Evolutionary conservation across 1,139 yeast genomes (phyloP).

Genomic region (Pichia sp.): DNA sequence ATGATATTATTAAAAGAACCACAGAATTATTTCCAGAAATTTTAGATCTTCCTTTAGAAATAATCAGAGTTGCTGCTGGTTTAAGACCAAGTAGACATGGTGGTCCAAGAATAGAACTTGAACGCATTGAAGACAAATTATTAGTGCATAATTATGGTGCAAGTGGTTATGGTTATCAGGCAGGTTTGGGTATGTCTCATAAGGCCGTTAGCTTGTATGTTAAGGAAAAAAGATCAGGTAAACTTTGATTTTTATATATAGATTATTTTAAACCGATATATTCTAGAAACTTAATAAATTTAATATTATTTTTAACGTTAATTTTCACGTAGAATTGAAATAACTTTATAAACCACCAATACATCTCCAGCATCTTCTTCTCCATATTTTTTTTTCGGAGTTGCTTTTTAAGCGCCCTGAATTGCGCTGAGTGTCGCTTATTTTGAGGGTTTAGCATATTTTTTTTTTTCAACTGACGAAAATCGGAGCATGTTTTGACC

Average conservation of each 20-base stretch:
- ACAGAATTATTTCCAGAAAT: constrained; percentile 49
- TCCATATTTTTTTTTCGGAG: no score
- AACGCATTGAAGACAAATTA: constrained; percentile 34
- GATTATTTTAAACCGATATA: neutral
- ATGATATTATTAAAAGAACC: constrained; percentile 53
- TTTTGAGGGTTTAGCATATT: no score
- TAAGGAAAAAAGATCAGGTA: constrained; percentile 11
- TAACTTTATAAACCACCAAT: no score
- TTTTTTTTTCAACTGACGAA: no score
- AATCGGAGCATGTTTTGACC: neutral
- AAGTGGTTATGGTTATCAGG: constrained; percentile 70
- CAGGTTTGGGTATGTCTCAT: constrained; percentile 60
- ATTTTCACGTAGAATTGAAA: no score
- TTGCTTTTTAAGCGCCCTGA: no score
- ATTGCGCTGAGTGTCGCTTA: no score
- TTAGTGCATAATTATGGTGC: constrained; percentile 70
- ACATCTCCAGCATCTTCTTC: no score
- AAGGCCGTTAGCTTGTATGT: constrained; percentile 36
- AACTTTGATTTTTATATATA: constrained; percentile 1
- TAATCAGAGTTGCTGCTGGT: constrained; percentile 59
- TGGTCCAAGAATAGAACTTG: constrained; percentile 57
- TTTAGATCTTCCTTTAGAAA: constrained; percentile 37
- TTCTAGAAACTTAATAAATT: no score
- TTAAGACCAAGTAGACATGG: constrained; percentile 65
- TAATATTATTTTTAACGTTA: no score